phyloP scores from a whole-genome alignment of 169 alveolate species.

The Cryptosporidium ubiquitum region DNA sequence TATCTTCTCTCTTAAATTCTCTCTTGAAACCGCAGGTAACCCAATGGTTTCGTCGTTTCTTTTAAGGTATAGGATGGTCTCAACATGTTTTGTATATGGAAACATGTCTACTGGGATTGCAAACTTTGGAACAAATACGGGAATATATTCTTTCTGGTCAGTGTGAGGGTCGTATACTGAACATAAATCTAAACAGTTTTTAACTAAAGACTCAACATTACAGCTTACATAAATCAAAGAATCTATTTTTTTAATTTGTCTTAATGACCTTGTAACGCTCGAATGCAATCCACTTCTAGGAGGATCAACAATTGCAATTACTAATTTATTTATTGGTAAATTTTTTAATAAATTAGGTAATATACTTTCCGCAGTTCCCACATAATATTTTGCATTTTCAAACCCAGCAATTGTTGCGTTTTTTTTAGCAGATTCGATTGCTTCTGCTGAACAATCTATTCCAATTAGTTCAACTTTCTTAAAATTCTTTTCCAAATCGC shows the following conservation, averaged over 20 bases:
- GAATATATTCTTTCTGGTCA: background rate
- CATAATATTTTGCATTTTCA: slow-evolving; percentile 49
- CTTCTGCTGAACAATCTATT: slow-evolving; percentile 72
- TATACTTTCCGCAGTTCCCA: slow-evolving; percentile 57
- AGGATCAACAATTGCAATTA: slow-evolving; percentile 76
- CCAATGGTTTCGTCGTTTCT: slow-evolving; percentile 9
- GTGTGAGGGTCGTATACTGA: slow-evolving; percentile 27
- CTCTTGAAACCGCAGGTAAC: too few relatives aligned
- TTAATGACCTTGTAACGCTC: slow-evolving; percentile 20
- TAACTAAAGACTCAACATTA: slow-evolving; percentile 70
- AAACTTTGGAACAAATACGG: slow-evolving; percentile 11
- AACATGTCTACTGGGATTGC: slow-evolving; percentile 77
- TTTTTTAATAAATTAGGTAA: background rate
- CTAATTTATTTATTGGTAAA: background rate
- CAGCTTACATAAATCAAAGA: slow-evolving; percentile 76
- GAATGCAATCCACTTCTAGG: slow-evolving; percentile 74
- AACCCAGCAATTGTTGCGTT: slow-evolving; percentile 71
- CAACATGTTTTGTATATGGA: slow-evolving; percentile 78
- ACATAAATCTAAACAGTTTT: slow-evolving; percentile 61
- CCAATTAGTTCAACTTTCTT: slow-evolving; percentile 66
- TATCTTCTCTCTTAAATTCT: background rate
- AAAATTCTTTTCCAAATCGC: slow-evolving; percentile 3
- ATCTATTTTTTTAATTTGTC: slow-evolving; percentile 1
- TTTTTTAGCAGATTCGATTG: slow-evolving; percentile 67
- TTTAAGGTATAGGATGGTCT: slow-evolving; percentile 64